phyloP scores from a whole-genome alignment of 495 filamentous ascomycete genomes.

The Aspergillus ostianus region DNA sequence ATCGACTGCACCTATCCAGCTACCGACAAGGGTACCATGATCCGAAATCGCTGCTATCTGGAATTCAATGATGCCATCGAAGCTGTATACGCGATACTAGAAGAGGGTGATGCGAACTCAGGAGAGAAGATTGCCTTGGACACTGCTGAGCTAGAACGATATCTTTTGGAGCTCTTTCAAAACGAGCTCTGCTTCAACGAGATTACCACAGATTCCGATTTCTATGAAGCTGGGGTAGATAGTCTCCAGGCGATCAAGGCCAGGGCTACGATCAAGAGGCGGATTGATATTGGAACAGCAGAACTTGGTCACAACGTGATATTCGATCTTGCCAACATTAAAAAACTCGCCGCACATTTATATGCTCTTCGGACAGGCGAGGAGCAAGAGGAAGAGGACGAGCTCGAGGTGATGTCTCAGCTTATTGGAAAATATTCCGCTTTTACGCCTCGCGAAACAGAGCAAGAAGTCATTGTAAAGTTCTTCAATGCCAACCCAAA shows the following conservation, averaged over 20 bases:
- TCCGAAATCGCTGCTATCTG: conserved; percentile 43
- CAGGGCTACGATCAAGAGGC: conserved; percentile 37
- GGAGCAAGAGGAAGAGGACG: conserved; percentile 26
- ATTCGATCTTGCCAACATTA: conserved; percentile 42
- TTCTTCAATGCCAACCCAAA: conserved; percentile 18
- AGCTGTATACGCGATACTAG: conserved; percentile 28
- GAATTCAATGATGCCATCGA: conserved; percentile 43
- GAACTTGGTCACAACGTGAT: conserved; percentile 43
- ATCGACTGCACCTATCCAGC: conserved; percentile 38
- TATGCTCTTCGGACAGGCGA: conserved; percentile 24
- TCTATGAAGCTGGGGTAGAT: conserved; percentile 54
- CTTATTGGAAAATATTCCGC: conserved; percentile 39
- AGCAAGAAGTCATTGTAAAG: conserved; percentile 14
- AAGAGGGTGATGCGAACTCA: not conserved
- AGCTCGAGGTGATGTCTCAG: conserved; percentile 25
- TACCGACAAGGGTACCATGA: conserved; percentile 49
- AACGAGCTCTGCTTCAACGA: conserved; percentile 24
- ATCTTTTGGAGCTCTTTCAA: conserved; percentile 26
- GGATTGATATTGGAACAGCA: conserved; percentile 32
- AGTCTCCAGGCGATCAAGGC: conserved; percentile 53
- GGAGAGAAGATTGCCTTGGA: conserved; percentile 19
- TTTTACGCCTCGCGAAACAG: conserved; percentile 11
- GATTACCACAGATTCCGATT: conserved; percentile 33
- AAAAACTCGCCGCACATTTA: conserved; percentile 30
- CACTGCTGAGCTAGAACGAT: conserved; percentile 21